These are phyloP conservation scores for Suillus discolor DNA, from an alignment of 768 basidiomycete genomes.

Conservation along the genomic window DNA sequence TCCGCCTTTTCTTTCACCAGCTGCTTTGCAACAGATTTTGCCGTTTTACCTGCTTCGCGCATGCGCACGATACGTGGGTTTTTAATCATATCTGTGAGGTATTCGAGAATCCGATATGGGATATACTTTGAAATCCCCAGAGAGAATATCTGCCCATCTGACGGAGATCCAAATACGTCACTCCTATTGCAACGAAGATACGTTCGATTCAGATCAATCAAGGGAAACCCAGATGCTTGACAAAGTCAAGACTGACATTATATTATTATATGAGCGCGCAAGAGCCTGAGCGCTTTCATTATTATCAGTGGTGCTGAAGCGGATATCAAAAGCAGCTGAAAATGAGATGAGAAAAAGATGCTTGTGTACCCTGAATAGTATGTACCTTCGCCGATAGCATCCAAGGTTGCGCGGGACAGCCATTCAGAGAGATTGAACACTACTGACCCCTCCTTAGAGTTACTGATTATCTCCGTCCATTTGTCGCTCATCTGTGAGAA, in stretches of 20 bases:
- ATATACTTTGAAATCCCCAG: constrained; percentile 34
- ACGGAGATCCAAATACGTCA: constrained; percentile 14
- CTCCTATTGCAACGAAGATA: constrained; percentile 5
- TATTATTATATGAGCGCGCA: constrained; percentile 11
- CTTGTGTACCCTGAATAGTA: not conserved
- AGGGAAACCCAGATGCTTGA: not conserved
- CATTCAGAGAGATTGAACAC: constrained; percentile 28
- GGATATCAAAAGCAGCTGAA: constrained; percentile 52
- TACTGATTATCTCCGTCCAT: constrained; percentile 25
- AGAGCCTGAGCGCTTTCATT: constrained; percentile 5
- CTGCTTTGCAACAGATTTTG: constrained; percentile 9
- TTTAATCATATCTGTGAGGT: constrained; percentile 32
- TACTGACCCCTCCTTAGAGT: constrained; percentile 12
- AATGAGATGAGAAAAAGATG: not conserved
- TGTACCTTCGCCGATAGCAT: constrained; percentile 52
- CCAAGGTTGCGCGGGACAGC: constrained; percentile 48
- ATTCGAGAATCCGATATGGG: constrained; percentile 35
- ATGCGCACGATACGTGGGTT: constrained; percentile 17
- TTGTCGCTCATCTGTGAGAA: constrained; percentile 23
- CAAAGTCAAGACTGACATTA: constrained; percentile 5
- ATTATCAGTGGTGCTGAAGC: constrained; percentile 41
- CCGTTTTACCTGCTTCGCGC: constrained; percentile 1
- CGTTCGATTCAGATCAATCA: not conserved
- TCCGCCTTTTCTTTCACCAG: constrained; percentile 19
- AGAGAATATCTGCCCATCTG: constrained; percentile 26